Base-by-base conservation (phyloP, 2,329 filamentous ascomycete genomes). In the Fusarium acutatum region DNA sequence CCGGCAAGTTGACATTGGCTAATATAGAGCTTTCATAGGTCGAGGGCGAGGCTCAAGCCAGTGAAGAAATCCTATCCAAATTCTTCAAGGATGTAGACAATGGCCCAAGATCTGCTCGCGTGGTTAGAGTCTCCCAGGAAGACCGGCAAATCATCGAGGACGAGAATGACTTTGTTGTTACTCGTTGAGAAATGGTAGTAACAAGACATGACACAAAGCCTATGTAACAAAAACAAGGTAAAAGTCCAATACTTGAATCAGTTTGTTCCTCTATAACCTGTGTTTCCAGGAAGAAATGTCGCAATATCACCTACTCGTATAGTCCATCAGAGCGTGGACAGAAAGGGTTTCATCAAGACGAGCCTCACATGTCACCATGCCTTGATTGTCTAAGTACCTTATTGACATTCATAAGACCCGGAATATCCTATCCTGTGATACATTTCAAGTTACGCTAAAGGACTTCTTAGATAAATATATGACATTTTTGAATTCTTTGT, bases 21-120 rank as follows among this genome's bases (percentile, higher is more conserved):
- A 34, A 72, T 43, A n/a, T 40, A 40, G 34, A 28, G 17, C 20
- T 22, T 17, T 59, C 82, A 77, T 52, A 97, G 94, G 95, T 98
- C 52, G 90, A 94, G 79, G 96, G 96, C 32, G 95, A 98, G 83
- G 95, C 92, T 10, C 96, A 98, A 80, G 95, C 94, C 35, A 86
- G 88, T 5, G 86, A 91, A 3, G 87, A 90, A 2, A 83, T 87
- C 6, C 81, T 98, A 32, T 83, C 90, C 59, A 88, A 90, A 62
- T 92, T 98, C 73, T 83, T 97, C 40, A 89, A 92, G 75, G 91
- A 94, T 71, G 84, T 98, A 52, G 88, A 94, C 77, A 88, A 90
- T 59, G 96, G 96, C 0, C 95, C 95, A 0, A 84, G 86, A 3
- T 86, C 89, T 62, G 91, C 95, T 4, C 88, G 88, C 30, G 96